Base-by-base conservation (phyloP, 192 early-diverging fungal species). In the Coemansia reversa region DNA sequence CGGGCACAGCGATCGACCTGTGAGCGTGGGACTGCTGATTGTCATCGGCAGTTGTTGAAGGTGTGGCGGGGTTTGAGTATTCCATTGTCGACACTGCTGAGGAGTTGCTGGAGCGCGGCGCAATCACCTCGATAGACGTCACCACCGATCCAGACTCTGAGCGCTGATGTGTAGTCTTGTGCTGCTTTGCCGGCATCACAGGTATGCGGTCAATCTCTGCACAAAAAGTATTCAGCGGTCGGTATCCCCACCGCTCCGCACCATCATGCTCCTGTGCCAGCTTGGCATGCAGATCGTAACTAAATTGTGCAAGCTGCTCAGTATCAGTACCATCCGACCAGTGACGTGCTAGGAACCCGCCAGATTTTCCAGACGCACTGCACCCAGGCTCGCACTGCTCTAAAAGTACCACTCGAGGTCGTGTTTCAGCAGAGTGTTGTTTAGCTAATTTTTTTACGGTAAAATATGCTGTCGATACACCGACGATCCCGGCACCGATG, bases 321-420 rank as follows among this genome's bases (percentile, higher is more conserved):
- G 73, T 81, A 50, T 81, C 78, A 12, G 78, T 81, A 52, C 78
- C 73, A 23, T 81, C 73, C 5, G 78, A 81, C 78, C 78, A 81
- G 28, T 81, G 72, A 23, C 78, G 69, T 25, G 78, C 78, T n/a
- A 81, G 62, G 23, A 81, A 81, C 18, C 78, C 78, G 47, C 78
- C 78, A 0, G 73, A 70, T 56, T 81, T 81, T 5, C 78, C 78
- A 20, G 77, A 80, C 28, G 77, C 77, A 45, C 72, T 75, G 66
- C 77, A 75, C 14, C 65, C 77, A 19, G 72, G 68, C 69, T 80
- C 73, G 62, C 72, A 71, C 55, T 75, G 78, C 62, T 80, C 78
- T 7, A 80, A 24, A 14, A 80, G 73, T 1, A 80, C 60, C 25
- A 80, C 69, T 47, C 72, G 72, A n/a, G 78, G 72, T 32, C 78